A percentile compares a stretch with the other conserved stretches of the same genome.
Conservation (phyloP, 768 basidiomycete genomes). For the Ephemerocybe angulata region DNA sequence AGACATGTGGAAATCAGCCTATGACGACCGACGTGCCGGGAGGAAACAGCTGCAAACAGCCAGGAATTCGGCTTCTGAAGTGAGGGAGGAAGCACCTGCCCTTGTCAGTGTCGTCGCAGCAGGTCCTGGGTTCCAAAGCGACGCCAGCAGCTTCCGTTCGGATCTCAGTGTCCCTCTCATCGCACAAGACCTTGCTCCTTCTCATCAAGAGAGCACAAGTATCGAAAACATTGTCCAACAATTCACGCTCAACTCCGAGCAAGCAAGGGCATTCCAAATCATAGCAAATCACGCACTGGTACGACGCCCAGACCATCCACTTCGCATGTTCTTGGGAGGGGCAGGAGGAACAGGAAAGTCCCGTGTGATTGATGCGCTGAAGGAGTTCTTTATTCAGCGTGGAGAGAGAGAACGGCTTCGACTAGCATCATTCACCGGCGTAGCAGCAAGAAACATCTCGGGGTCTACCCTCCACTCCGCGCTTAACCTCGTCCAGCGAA, state of each 20-base stretch:
- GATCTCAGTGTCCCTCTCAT: too few relatives aligned
- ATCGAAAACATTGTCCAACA: slow-evolving; percentile 17
- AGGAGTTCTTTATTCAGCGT: slow-evolving; percentile 24
- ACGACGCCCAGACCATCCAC: slow-evolving; percentile 12
- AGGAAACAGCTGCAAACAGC: too few relatives aligned
- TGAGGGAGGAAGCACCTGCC: too few relatives aligned
- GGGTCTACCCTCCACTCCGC: slow-evolving; percentile 40
- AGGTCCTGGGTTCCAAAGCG: too few relatives aligned
- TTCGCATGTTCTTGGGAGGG: slow-evolving; percentile 35
- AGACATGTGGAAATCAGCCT: too few relatives aligned
- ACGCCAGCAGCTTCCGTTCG: too few relatives aligned
- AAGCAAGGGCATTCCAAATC: not conserved
- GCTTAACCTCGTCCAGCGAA: slow-evolving; percentile 15
- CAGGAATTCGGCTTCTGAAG: too few relatives aligned
- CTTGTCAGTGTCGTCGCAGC: too few relatives aligned
- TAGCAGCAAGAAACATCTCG: slow-evolving; percentile 36
- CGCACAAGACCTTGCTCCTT: too few relatives aligned
- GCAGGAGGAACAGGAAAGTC: slow-evolving; percentile 44
- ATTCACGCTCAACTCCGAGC: slow-evolving; percentile 26
- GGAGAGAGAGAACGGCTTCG: slow-evolving; percentile 23
- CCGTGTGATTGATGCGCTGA: slow-evolving; percentile 32
- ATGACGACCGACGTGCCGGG: too few relatives aligned
- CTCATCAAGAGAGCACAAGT: slow-evolving; percentile 11
- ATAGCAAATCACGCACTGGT: too few relatives aligned
- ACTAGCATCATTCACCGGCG: slow-evolving; percentile 33